phyloP scores from a whole-genome alignment of 1,284 basidiomycete species.

The Phlebopus sp. region DNA sequence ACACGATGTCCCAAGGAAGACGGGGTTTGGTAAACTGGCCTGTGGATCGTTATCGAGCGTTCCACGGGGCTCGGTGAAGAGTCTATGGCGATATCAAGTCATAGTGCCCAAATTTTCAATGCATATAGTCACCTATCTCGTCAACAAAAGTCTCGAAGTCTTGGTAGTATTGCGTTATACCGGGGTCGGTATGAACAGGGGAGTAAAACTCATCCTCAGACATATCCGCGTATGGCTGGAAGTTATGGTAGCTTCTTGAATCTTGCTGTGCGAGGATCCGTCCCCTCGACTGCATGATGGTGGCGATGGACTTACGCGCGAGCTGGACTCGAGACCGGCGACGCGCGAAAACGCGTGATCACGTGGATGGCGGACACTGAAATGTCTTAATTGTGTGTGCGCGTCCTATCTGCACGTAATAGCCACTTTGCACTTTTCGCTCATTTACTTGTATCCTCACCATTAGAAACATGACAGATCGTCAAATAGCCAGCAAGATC shows the following conservation, averaged over 20 bases:
- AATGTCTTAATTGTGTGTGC: background rate
- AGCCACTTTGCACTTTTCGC: background rate
- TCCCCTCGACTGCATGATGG: no score
- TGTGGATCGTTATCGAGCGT: slow-evolving; percentile 10
- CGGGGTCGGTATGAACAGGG: slow-evolving; percentile 1
- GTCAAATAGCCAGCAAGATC: slow-evolving; percentile 42
- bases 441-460: slow-evolving; percentile 10
- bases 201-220: slow-evolving; percentile 4
- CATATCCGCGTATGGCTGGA: no score
- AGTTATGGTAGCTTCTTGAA: no score
- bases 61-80: slow-evolving; percentile 43
- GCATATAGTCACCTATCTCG: slow-evolving; percentile 53
- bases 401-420: background rate
- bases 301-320: background rate
- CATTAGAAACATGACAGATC: slow-evolving; percentile 29
- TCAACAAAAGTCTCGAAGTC: slow-evolving; percentile 19
- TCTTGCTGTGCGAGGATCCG: no score
- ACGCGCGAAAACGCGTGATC: slow-evolving; percentile 22
- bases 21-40: slow-evolving; percentile 3
- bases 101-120: slow-evolving; percentile 5
- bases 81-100: slow-evolving; percentile 14
- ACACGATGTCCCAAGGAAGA: slow-evolving; percentile 7
- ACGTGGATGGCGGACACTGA: slow-evolving; percentile 14
- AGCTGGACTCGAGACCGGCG: no score
- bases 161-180: slow-evolving; percentile 5